Conservation (phyloP, 2,329 filamentous ascomycete genomes). For the Ilyonectria robusta region DNA sequence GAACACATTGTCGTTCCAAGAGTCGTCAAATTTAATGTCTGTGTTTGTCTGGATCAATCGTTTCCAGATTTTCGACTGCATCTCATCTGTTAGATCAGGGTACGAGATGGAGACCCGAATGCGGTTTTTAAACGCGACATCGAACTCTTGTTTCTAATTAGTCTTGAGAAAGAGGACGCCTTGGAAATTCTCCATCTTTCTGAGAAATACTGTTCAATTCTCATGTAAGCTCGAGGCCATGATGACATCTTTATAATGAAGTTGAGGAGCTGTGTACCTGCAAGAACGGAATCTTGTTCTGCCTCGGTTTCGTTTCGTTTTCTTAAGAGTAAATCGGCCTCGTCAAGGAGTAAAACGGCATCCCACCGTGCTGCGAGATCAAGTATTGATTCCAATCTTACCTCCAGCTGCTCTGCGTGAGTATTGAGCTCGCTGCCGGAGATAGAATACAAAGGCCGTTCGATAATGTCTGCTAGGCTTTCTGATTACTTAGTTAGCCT, state of each 20-base stretch:
- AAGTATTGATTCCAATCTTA: too few relatives aligned
- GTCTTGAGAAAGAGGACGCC: too few relatives aligned
- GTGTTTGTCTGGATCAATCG: slow-evolving; percentile 18
- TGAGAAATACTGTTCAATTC: too few relatives aligned
- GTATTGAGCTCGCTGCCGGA: too few relatives aligned
- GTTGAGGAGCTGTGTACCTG: not conserved
- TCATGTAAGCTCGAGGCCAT: too few relatives aligned
- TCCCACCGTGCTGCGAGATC: slow-evolving; percentile 12
- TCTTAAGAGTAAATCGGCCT: not conserved
- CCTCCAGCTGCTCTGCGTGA: too few relatives aligned
- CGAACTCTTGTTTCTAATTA: too few relatives aligned
- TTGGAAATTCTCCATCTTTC: too few relatives aligned
- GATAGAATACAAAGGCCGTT: too few relatives aligned
- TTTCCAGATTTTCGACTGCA: slow-evolving; percentile 14
- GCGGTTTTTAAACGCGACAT: slow-evolving; percentile 14
- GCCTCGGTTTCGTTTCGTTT: slow-evolving; percentile 20
- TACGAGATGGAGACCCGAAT: slow-evolving; percentile 24
- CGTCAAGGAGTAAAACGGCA: not conserved
- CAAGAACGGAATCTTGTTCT: slow-evolving; percentile 19
- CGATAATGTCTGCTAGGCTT: too few relatives aligned
- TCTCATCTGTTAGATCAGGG: slow-evolving; percentile 8
- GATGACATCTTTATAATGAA: too few relatives aligned
- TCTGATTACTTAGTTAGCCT: too few relatives aligned
- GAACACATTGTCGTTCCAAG: slow-evolving; percentile 12
- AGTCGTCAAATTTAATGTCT: not conserved